Evolutionary conservation across 345 rosid genomes (phyloP), one percentile per base, ranked within the genome.

Genomic region (Brassica incana): DNA sequence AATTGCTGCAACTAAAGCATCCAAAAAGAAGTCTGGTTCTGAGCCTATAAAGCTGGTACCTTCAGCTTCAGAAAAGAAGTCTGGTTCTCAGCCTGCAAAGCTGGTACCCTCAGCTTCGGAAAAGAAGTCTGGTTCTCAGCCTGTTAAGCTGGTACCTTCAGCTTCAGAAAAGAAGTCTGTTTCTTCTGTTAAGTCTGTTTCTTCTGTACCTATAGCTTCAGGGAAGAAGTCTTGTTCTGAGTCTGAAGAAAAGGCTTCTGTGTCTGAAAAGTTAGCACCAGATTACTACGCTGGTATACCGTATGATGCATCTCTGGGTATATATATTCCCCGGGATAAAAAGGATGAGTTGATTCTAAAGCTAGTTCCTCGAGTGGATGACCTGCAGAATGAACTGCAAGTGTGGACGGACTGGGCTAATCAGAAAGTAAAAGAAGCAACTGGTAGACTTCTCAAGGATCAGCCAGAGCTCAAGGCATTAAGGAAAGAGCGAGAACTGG

Each of bases 391-490:
- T 87, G 97, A 91, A 83, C 81, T 92, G 58, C 95, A 90, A 73
- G 96, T 88, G 76, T 95, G 99, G 98, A 90, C 92, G 18, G 96
- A 95, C 43, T 95, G 99, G 99, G 94, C 96, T 43, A 90, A 92
- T 83, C 92, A 95, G 85, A 95, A 92, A 84, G 98, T 95, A 60
- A 95, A 92, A 93, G 96, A 92, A 81, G 99, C 97, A 78, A 90
- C 97, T 77, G 88, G 90, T 69, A 88, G 96, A 87, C 88, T 81
- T 66, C 83, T 81, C 63, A 90, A 88, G 82, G 97, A 88, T 83
- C 90, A 90, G 80, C 91, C 86, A 71, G 98, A 93, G 80, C 94
- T 95, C 66, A 92, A 95, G 84, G 81, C 88, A 15, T 83, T 95
- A 67, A 89, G 91, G 88, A 92, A 87, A 85, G 99, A 91, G 84